Base-by-base conservation (phyloP, 2,329 filamentous ascomycete genomes). In the Botrytis fragariae region DNA sequence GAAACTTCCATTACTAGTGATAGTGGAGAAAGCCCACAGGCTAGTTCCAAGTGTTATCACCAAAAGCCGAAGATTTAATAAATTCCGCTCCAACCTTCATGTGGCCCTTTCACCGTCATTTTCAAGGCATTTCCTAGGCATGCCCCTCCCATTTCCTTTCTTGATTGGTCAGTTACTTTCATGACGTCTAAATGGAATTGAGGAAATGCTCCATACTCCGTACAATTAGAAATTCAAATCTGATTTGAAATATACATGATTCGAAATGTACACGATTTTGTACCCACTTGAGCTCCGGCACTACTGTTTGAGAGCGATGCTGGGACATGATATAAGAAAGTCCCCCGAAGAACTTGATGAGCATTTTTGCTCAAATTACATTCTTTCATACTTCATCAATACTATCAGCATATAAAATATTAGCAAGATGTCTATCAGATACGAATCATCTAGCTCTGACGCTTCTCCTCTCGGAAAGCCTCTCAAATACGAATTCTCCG, bases 401-500 rank as follows among this genome's bases (percentile, higher is more conserved):
- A 18, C 39, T 32, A 44, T 63, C 25, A 63, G 14, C 37, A 29
- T 39, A 16, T 63, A 68, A 18, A 44, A 60, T 44, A 59, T n/a
- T 16, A n/a, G 35, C 75, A 76, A 10, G 72, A 79, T 79, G 76
- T 61, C 75, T 48, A 59, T 75, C 67, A 73, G 78, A 74, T 79
- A 79, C 59, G 54, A 74, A 72, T 80, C 79, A 44, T 75, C 77
- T 10, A 76, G 48, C 68, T 72, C 61, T 32, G 77, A 80, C 74
- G 74, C 76, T 61, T 77, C 78, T 4, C 82, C 84, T 1, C 80
- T 89, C 29, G 85, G 81, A 20, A 76, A 83, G 76, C 85, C 86
- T 16, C 81, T 89, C 64, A 79, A 82, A 29, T 87, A 87, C 75
- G 80, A 82, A 39, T 87, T 88, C 80, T 86, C 86, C 60, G 84